Base-by-base conservation (phyloP, 179 eudicot species). In the Heliamphora pulchella region DNA sequence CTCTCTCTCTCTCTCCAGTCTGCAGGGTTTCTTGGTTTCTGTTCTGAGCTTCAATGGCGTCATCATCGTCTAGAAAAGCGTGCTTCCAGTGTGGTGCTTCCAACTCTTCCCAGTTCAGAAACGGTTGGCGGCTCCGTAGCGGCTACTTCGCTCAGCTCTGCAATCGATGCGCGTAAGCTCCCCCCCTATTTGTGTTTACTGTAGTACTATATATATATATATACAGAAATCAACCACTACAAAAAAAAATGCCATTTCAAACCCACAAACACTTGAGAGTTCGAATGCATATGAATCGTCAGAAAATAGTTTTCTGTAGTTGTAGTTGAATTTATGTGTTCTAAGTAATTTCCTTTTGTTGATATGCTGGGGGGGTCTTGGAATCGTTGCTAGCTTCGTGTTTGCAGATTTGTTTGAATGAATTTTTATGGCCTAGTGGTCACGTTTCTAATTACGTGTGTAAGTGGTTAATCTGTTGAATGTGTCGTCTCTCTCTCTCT, bases 101-200 rank as follows among this genome's bases (percentile, higher is more conserved):
- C 41, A 80, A 22, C 65, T 83, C 91, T 17, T 77, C 79, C 46
- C 53, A 43, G 11, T 84, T 84, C 82, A 81, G 81, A 50, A 85
- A 87, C 63, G 94, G 94, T 6, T 90, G 94, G 94, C 85, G 88
- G 15, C 86, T 85, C 63, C 87, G 87, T 6, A 86, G 86, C 71
- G 86, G 83, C 78, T 78, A 82, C 15, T 83, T 73, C 79, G 90
- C 91, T 78, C 84, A 79, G 81, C 91, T 90, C 63, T 90, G 94
- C 73, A 83, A 84, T 72, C 88, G 86, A 53, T 90, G 94, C 89
- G 89, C 84, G 93, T 89, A 63, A 46, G 14, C 18, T 59, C 55
- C 22, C 43, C 59, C 18, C 5, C 39, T 2, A 20, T 13, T 55
- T 13, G 47, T 61, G 14, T 43, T 18, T 61, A 8, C 31, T 0